Evolutionary conservation across 108 stramenopile species (phyloP).

Genomic region (Cyclotella choctawhatcheeana): DNA sequence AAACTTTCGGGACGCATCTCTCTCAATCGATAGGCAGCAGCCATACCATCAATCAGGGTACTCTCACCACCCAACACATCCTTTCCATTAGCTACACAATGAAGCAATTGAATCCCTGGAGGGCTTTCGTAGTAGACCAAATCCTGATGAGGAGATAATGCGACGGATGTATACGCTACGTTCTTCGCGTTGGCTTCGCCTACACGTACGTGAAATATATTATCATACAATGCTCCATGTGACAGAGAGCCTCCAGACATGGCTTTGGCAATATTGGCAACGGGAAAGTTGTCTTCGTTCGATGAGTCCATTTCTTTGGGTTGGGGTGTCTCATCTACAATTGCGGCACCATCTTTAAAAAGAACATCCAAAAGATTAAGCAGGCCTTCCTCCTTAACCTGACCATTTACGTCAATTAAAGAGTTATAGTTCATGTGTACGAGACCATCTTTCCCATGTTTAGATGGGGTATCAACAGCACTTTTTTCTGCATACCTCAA

Average conservation of each 20-base stretch:
- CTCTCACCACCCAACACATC: constrained; percentile 69
- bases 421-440: constrained; percentile 53
- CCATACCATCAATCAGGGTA: constrained; percentile 78
- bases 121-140: constrained; percentile 83
- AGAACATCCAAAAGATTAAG: constrained; percentile 49
- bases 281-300: constrained; percentile 39
- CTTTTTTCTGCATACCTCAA: constrained; percentile 2
- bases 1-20: constrained; percentile 66
- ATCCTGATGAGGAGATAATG: constrained; percentile 80
- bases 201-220: constrained; percentile 72
- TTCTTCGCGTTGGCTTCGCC: constrained; percentile 60
- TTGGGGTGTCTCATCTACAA: constrained; percentile 54
- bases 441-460: constrained; percentile 30
- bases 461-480: not conserved
- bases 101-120: constrained; percentile 78
- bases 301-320: not conserved
- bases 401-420: constrained; percentile 27
- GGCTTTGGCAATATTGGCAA: constrained; percentile 57
- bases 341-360: constrained; percentile 65
- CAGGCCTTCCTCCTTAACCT: constrained; percentile 17
- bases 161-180: constrained; percentile 70
- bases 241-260: constrained; percentile 69
- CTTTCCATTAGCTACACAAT: constrained; percentile 57
- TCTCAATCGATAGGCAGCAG: constrained; percentile 71
- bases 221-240: constrained; percentile 82